phyloP scores from a whole-genome alignment of 2,329 filamentous ascomycete species.

The Orbilia blumenaviensis region DNA sequence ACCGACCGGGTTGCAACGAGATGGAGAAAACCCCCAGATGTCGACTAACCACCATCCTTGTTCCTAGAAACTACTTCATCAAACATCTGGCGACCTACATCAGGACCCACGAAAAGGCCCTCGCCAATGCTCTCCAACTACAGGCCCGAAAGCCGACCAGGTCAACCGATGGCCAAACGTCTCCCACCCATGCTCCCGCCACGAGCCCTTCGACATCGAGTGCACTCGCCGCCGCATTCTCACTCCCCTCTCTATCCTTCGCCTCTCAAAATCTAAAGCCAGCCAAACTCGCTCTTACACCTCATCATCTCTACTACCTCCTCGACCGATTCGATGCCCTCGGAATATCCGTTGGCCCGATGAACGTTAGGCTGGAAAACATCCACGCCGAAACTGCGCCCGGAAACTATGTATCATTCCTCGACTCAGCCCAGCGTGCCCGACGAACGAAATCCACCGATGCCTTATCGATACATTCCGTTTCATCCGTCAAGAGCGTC shows the following conservation, averaged over 20 bases:
- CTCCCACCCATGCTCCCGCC: conserved; percentile 64
- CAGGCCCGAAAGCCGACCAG: conserved; percentile 61
- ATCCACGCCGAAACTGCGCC: conserved; percentile 86
- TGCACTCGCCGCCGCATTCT: conserved; percentile 81
- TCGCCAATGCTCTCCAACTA: conserved; percentile 93
- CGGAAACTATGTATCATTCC: conserved; percentile 94
- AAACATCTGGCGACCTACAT: conserved; percentile 97
- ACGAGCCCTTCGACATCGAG: conserved; percentile 72
- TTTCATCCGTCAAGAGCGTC: conserved; percentile 94
- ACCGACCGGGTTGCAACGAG: neutral
- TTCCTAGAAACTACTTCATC: conserved; percentile 68
- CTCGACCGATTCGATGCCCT: conserved; percentile 95
- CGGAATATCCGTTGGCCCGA: conserved; percentile 87
- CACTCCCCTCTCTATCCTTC: conserved; percentile 84
- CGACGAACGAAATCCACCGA: conserved; percentile 78
- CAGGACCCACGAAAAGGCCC: conserved; percentile 93
- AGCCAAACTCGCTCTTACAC: conserved; percentile 88
- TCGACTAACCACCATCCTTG: conserved; percentile 26
- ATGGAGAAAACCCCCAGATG: neutral
- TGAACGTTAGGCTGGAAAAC: conserved; percentile 95
- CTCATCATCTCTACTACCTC: conserved; percentile 96
- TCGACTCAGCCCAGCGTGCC: conserved; percentile 61
- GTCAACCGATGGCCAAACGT: conserved; percentile 43
- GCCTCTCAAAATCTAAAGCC: conserved; percentile 86
- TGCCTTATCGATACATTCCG: conserved; percentile 89